A percentile compares a stretch with the other conserved stretches of the same genome.
Conservation (phyloP, 805 yeast genomes). For the Starmera amethionina region DNA sequence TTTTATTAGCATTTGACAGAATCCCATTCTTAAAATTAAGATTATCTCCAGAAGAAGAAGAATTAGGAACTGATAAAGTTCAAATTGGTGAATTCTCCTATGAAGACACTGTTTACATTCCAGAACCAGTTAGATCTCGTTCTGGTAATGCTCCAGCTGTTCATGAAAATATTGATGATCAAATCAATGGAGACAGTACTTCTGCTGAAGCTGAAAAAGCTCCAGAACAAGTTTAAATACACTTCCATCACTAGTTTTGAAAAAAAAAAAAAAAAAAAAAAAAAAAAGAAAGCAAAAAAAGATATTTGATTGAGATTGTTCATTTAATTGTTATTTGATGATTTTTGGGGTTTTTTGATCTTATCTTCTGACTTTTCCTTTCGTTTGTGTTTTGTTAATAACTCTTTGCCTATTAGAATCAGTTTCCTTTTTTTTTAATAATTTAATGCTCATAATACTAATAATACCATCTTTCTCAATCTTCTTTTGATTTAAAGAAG, state of each 20-base stretch:
- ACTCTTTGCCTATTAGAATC: too few species aligned
- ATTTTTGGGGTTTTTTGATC: too few species aligned
- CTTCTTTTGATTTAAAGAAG: too few species aligned
- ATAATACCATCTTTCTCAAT: too few species aligned
- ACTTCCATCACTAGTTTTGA: background rate
- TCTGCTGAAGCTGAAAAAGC: conserved; percentile 3
- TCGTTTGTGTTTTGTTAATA: too few species aligned
- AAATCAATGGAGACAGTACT: conserved; percentile 11
- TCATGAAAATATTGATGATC: conserved; percentile 24
- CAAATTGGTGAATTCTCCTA: conserved; percentile 88
- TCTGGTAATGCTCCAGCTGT: conserved; percentile 21
- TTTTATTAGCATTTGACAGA: conserved; percentile 57
- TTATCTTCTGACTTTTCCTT: too few species aligned
- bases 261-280: too few species aligned
- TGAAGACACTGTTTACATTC: conserved; percentile 56
- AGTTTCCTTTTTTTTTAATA: too few species aligned
- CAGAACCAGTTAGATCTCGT: conserved; percentile 70
- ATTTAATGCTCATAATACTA: too few species aligned
- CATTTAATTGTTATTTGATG: too few species aligned
- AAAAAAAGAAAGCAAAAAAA: too few species aligned
- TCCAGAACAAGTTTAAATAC: background rate
- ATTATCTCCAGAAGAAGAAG: conserved; percentile 79
- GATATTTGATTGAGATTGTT: too few species aligned
- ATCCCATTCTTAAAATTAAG: conserved; percentile 78
- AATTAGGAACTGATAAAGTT: conserved; percentile 77